Evolutionary conservation across 2,329 filamentous ascomycete species (phyloP).

Genomic region (Metarhizium anisopliae): DNA sequence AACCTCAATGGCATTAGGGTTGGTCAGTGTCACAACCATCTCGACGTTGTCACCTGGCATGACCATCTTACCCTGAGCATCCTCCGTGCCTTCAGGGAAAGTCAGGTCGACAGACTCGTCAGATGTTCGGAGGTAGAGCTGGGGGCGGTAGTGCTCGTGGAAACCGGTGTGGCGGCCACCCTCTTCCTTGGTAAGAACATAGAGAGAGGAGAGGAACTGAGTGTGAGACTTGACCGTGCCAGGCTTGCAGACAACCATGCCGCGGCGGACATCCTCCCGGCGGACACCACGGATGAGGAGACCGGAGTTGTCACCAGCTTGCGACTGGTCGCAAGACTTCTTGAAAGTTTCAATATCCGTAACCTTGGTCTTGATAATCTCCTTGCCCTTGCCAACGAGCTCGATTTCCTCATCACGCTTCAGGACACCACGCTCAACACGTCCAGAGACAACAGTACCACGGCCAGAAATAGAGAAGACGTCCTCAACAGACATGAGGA

Average conservation of each 20-base stretch:
- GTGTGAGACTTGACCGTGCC: conserved; percentile 77
- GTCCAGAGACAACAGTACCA: conserved; percentile 92
- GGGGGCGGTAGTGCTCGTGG: conserved; percentile 90
- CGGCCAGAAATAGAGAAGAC: conserved; percentile 85
- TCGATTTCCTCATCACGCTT: conserved; percentile 95
- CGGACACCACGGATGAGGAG: conserved; percentile 92
- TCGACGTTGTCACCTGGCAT: conserved; percentile 99
- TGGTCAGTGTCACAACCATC: conserved; percentile 82
- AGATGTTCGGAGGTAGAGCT: conserved; percentile 91
- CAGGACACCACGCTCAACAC: conserved; percentile 89
- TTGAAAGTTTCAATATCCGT: conserved; percentile 99
- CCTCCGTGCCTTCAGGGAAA: conserved; percentile 78
- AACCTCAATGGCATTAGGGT: conserved; percentile 78
- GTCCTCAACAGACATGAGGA: conserved; percentile 97
- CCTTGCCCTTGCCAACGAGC: conserved; percentile 76
- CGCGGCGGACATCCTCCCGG: conserved; percentile 87
- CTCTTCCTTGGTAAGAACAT: conserved; percentile 95
- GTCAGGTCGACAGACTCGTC: conserved; percentile 69
- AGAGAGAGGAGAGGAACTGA: conserved; percentile 92
- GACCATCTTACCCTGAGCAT: conserved; percentile 67
- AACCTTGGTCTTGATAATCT: conserved; percentile 94
- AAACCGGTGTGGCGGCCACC: conserved; percentile 96
- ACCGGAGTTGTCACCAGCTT: conserved; percentile 96
- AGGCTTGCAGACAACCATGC: conserved; percentile 87
- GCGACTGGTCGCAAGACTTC: conserved; percentile 96